Conservation (phyloP, 495 filamentous ascomycete genomes). For the Xylaria curta region DNA sequence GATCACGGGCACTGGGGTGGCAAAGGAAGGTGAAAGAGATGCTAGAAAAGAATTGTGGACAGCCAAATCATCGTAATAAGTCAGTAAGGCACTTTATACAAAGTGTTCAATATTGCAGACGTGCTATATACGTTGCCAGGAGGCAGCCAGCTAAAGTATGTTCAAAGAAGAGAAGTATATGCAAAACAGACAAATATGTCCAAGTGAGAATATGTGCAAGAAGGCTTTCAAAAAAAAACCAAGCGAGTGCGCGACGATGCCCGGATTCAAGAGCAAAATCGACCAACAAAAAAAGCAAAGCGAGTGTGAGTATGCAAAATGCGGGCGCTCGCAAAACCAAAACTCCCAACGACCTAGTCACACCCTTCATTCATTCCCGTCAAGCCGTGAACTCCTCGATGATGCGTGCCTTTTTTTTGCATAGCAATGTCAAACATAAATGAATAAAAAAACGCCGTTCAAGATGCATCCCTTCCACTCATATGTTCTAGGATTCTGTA, state of each 20-base stretch:
- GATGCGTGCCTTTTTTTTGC: slow-evolving; percentile 18
- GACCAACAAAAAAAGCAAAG: not conserved
- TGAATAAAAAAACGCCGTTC: not conserved
- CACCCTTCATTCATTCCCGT: not conserved
- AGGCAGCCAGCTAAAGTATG: slow-evolving; percentile 27
- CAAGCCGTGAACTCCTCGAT: slow-evolving; percentile 4
- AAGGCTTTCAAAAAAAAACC: no score
- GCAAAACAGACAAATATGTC: slow-evolving; percentile 23
- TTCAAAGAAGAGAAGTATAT: slow-evolving; percentile 32
- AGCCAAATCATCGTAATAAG: not conserved
- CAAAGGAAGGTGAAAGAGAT: no score
- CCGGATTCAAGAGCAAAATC: not conserved
- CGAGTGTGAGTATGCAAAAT: slow-evolving; percentile 20
- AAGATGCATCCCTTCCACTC: slow-evolving; percentile 7
- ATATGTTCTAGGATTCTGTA: not conserved
- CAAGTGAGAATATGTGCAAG: slow-evolving; percentile 13
- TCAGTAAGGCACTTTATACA: not conserved
- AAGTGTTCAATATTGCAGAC: slow-evolving; percentile 16
- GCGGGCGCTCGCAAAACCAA: slow-evolving; percentile 17
- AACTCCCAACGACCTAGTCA: not conserved
- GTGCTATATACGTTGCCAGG: slow-evolving; percentile 12
- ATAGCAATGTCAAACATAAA: not conserved
- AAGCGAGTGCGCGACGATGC: not conserved
- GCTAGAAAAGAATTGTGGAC: no score
- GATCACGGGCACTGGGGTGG: no score